These are phyloP conservation scores for Candida tallmaniae DNA, from an alignment of 805 yeast genomes.

Conservation along the genomic window DNA sequence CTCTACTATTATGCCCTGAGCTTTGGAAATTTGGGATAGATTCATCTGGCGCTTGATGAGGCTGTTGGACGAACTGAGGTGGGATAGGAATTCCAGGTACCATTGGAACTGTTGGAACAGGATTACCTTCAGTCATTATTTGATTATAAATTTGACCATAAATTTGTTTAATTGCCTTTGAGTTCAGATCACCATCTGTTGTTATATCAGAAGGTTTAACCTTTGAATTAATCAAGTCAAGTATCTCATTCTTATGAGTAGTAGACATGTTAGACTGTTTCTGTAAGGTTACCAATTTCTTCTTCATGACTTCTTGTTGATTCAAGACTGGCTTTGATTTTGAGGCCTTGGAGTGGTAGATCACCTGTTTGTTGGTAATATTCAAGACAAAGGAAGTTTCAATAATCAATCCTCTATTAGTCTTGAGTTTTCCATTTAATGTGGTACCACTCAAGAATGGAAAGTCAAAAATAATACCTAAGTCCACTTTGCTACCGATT, in stretches of 20 bases:
- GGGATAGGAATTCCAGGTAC: slow-evolving; percentile 7
- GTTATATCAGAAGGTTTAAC: slow-evolving; percentile 11
- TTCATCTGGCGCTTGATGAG: neutral
- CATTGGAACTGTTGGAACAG: slow-evolving; percentile 33
- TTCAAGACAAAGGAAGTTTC: slow-evolving; percentile 82
- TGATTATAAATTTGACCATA: slow-evolving; percentile 41
- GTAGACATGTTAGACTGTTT: slow-evolving; percentile 14
- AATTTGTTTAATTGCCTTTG: slow-evolving; percentile 36
- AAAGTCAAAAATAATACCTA: slow-evolving; percentile 80
- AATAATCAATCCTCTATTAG: slow-evolving; percentile 80
- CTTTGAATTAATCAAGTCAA: slow-evolving; percentile 40
- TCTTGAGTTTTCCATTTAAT: slow-evolving; percentile 68
- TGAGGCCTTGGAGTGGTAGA: slow-evolving; percentile 70
- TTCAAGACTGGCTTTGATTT: slow-evolving; percentile 16
- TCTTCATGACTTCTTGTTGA: slow-evolving; percentile 13
- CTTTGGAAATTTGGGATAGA: no score
- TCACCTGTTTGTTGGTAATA: slow-evolving; percentile 66
- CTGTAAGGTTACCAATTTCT: slow-evolving; percentile 13
- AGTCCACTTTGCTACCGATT: slow-evolving; percentile 56
- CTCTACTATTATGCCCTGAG: slow-evolving; percentile 7
- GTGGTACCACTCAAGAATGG: slow-evolving; percentile 79
- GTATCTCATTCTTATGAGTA: slow-evolving; percentile 32
- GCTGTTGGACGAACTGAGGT: neutral
- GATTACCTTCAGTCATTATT: slow-evolving; percentile 36
- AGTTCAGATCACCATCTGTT: slow-evolving; percentile 16